Evolutionary conservation across 176 grass and related monocot genomes (phyloP), one percentile per base, ranked within the genome.

Genomic region (Miscanthus lutarioriparius): DNA sequence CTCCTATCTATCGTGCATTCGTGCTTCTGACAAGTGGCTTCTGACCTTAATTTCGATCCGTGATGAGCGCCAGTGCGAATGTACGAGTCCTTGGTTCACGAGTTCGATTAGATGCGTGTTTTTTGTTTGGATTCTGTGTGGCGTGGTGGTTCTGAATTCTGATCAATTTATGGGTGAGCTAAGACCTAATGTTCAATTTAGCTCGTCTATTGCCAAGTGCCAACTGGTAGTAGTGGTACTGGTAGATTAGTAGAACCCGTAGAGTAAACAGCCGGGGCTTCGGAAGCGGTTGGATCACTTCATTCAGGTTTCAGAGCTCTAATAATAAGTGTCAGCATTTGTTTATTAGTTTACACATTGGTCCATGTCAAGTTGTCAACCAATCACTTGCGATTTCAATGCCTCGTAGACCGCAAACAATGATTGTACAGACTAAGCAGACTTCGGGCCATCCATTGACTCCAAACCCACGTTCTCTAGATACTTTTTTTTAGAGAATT

Each of bases 371-470:
- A 26, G 58, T 62, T 62, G n/a, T 62, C 58, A 26, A 62, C 58
- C 10, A 26, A 62, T 62, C 58, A 62, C 58, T 62, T 25, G 58
- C 3, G 23, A 62, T 62, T 62, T 62, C 58, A 62, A 26, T 62
- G n/a, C 58, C 58, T 62, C 58, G 58, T 26, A 62, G n/a, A 62
- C n/a, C 1, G n/a, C n/a, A 62, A 62, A 10, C 23, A 62, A 62
- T 12, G 58, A 62, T 26, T 62, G n/a, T 59, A 10, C 54, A 59
- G 23, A 65, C 2, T 67, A 45, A 67, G 77, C 17, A 49, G 5
- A 67, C 32, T 20, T 51, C 33, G 13, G 35, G 32, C 26, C 32
- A 28, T 71, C 66, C 79, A 70, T 82, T 71, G 66, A 82, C 66
- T 43, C 33, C 35, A 70, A 85, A 30, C 74, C 63, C 35, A 76